A percentile compares a stretch with the other conserved stretches of the same genome.
phyloP scores from a whole-genome alignment of 805 yeast genomes.

The Saccharomyces mikatae region DNA sequence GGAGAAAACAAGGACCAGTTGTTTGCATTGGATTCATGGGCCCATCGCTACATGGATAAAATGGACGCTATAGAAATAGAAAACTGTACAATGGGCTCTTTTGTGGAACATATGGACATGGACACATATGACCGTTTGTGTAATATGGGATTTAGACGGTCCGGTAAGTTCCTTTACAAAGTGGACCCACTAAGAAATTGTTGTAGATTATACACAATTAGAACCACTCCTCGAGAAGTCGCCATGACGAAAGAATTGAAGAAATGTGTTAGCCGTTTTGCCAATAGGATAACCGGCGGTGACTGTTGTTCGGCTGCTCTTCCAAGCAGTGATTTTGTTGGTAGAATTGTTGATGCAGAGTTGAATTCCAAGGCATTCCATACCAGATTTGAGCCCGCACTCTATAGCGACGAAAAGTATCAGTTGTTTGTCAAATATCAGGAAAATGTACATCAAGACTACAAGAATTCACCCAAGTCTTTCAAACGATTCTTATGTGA shows the following conservation, averaged over 20 bases:
- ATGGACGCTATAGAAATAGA: conserved; percentile 8
- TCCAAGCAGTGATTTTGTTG: conserved; percentile 10
- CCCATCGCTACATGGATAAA: conserved; percentile 7
- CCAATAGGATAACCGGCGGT: conserved; percentile 8
- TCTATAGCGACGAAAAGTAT: conserved; percentile 50
- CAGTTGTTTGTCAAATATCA: conserved; percentile 63
- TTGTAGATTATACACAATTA: conserved; percentile 70
- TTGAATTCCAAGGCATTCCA: conserved; percentile 19
- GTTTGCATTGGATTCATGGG: conserved; percentile 35
- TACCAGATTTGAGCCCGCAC: conserved; percentile 47
- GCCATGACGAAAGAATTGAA: conserved; percentile 58
- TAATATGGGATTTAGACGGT: conserved; percentile 70
- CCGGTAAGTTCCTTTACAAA: conserved; percentile 60
- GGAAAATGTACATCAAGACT: conserved; percentile 57
- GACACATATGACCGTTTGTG: conserved; percentile 55
- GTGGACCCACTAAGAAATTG: conserved; percentile 67
- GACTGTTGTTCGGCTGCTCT: not conserved
- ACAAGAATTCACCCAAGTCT: conserved; percentile 37
- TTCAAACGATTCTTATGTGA: conserved; percentile 65
- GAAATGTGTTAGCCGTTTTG: conserved; percentile 55
- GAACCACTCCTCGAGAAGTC: conserved; percentile 45
- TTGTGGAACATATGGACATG: conserved; percentile 39
- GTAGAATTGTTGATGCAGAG: conserved; percentile 36
- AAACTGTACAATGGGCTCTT: conserved; percentile 33
- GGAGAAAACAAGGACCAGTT: conserved; percentile 32